phyloP scores from a whole-genome alignment of 2,329 filamentous ascomycete genomes.

The Coleophoma crateriformis region DNA sequence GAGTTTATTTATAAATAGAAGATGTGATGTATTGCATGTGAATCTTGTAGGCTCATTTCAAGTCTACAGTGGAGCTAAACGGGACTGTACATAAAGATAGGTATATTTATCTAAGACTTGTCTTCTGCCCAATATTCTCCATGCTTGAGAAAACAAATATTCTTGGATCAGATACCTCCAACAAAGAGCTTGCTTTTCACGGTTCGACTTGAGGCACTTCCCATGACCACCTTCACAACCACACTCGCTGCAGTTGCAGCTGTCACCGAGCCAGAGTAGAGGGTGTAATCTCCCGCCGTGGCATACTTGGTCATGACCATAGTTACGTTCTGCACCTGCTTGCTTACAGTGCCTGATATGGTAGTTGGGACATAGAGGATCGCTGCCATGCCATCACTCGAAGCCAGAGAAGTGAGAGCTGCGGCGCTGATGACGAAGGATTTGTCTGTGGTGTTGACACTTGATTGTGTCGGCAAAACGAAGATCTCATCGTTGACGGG shows the following conservation, averaged over 20 bases:
- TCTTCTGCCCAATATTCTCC: no score
- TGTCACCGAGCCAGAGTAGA: conserved; percentile 1
- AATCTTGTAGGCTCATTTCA: no score
- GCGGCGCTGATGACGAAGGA: conserved; percentile 7
- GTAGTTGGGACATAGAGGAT: conserved; percentile 6
- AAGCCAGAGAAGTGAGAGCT: conserved; percentile 2
- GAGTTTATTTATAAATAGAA: no score
- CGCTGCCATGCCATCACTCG: conserved; percentile 2
- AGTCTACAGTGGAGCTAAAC: no score
- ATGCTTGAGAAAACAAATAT: no score
- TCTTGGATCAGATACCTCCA: not conserved
- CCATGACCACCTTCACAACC: conserved; percentile 7
- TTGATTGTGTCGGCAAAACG: conserved; percentile 6
- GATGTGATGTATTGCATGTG: no score
- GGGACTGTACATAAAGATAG: no score
- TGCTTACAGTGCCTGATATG: conserved; percentile 1
- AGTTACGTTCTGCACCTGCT: conserved; percentile 4
- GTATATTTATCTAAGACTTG: no score
- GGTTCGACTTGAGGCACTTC: conserved; percentile 5
- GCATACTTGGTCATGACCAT: conserved; percentile 2
- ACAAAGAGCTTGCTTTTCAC: conserved; percentile 5
- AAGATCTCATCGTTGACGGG: conserved; percentile 11
- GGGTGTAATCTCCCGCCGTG: conserved; percentile 7
- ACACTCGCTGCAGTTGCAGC: conserved; percentile 3
- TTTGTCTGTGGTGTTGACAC: not conserved